Base-by-base conservation (phyloP, 2,329 filamentous ascomycete genomes). In the Penicillium frequentans region DNA sequence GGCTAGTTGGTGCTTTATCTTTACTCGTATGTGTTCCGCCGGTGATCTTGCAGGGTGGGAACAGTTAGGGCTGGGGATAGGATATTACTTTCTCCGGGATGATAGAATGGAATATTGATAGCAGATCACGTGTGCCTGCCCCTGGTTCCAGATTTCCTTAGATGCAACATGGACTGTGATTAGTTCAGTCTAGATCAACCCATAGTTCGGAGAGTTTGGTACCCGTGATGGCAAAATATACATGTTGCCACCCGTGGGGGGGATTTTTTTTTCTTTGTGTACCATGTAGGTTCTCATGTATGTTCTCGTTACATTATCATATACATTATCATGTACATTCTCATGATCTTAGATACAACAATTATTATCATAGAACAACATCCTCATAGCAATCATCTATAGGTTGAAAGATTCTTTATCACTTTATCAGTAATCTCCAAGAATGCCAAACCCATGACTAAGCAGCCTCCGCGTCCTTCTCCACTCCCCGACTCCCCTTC, bases 401-500 rank as follows among this genome's bases (percentile, higher is more conserved):
- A 29, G 27, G 27, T 29, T 29, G 27, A 29, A 11, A 29, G 9
- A 29, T 29, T 42, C 37, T 11, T 10, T 23, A 21, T 42, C n/a
- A 39, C n/a, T 39, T 19, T 39, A 39, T 39, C 35, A 3, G 16
- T 19, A 37, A 19, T 42, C 37, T 23, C 31, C 33, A 55, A 50
- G 53, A 56, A 56, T 52, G 49, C 27, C 33, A 16, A 3, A 2
- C 29, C 31, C 31, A 43, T 66, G 64, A 66, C 64, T 66, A 66
- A 66, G 46, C 56, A 33, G 26, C 49, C 63, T 64, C 59, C 59
- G 48, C 57, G 58, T 64, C 57, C 51, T 52, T 61, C 64, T 66
- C 63, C 64, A 65, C 63, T 58, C 54, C 49, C 53, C 58, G 37
- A 59, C 56, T 61, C 58, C 56, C 56, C 54, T 56, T 60, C 60